Base-by-base conservation (phyloP, 495 filamentous ascomycete genomes). In the Staphylotrichum longicolle region DNA sequence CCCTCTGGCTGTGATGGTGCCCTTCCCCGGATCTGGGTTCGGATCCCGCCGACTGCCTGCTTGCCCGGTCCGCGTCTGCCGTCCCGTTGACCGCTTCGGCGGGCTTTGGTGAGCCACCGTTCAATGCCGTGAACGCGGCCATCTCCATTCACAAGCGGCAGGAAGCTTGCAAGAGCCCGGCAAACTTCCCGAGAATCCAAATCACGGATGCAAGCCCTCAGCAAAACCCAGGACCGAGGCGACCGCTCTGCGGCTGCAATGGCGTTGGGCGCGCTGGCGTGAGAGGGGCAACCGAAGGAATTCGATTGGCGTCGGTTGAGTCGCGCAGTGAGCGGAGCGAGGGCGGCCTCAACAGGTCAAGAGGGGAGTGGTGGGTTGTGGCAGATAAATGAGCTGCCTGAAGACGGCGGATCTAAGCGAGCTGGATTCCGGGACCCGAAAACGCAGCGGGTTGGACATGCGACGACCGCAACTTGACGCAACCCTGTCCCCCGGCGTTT, bases 121-220 rank as follows among this genome's bases (percentile, higher is more conserved):
- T 82, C 34, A 80, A 70, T 49, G 79, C 79, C 15, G 74, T 80
- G 44, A 82, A 80, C 27, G 68, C 72, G 37, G 78, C 65, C 78
- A 80, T 80, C 54, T 67, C 72, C 71, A 70, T 67, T 71, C 61
- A 66, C 57, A 37, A 60, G 61, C 58, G 46, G 35, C n/a, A 39
- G 5, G 6, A 10, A 39, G 37, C 6, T 39, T 39, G 37, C 37
- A 27, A 27, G 20, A 27, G 20, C 20, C 20, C 20, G 20, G 20
- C 20, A 27, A 27, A 27, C 20, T 27, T 27, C 20, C 20, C 20
- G 1, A 27, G 20, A 27, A 27, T 27, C 20, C 20, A 27, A 27
- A 27, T 27, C 20, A 27, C 20, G 20, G 20, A 27, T 27, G 20
- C 20, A 27, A 27, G 20, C 20, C 47, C 2, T 34, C 46, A 10